A percentile compares a stretch with the other conserved stretches of the same genome.
Conservation (phyloP, 371 early-diverging fungal species). For the Umbelopsis sp. region DNA sequence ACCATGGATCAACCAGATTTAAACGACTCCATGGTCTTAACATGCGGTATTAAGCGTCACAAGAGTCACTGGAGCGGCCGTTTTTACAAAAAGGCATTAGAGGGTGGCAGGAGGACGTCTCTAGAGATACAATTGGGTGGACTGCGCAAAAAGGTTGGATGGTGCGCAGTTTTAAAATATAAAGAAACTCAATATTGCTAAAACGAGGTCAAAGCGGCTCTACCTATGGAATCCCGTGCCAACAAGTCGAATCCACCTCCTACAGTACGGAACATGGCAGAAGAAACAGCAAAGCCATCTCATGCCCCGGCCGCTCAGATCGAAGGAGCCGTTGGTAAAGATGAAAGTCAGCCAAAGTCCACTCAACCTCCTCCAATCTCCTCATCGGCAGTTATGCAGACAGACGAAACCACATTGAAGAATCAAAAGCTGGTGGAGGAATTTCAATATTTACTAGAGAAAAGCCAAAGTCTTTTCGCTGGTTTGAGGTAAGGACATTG, state of each 20-base stretch:
- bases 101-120: background rate
- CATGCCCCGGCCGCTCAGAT: background rate
- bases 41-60: no score
- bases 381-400: slow-evolving; percentile 22
- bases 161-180: slow-evolving; percentile 11
- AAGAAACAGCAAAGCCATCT: background rate
- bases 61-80: no score
- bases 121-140: background rate
- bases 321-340: background rate
- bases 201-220: background rate
- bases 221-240: slow-evolving; percentile 10
- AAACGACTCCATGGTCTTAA: no score
- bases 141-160: background rate
- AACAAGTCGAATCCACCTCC: background rate
- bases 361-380: background rate
- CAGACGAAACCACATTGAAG: slow-evolving; percentile 40
- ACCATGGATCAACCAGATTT: no score
- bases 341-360: background rate
- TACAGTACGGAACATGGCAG: background rate
- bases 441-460: slow-evolving; percentile 94
- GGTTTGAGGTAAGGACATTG: slow-evolving; percentile 72
- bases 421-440: slow-evolving; percentile 73
- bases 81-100: no score
- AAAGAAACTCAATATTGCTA: background rate
- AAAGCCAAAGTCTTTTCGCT: slow-evolving; percentile 95